Evolutionary conservation across 2,329 filamentous ascomycete genomes (phyloP), one percentile per base, ranked within the genome.

Genomic region (Aspergillus costaricaensis): DNA sequence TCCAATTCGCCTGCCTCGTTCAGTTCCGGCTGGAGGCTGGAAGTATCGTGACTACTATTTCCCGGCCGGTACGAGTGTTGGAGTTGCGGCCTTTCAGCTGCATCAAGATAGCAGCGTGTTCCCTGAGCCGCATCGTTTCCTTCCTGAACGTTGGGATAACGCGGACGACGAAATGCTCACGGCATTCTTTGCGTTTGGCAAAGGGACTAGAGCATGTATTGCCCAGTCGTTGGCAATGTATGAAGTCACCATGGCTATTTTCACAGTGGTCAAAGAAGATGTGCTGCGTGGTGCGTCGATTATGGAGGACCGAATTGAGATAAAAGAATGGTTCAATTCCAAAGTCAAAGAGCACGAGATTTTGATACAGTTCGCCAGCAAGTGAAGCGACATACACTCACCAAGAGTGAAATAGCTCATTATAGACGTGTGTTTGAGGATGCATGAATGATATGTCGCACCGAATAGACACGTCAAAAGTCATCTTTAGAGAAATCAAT

Each of bases 291-390:
- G 81, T 2, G 81, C 80, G 2, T 78, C 60, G 49, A 67, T 72
- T 2, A 71, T 79, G 1, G 67, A 77, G 19, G 72, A 78, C 1
- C 71, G 76, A 57, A 76, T 85, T 10, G 77, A 82, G 68, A 81
- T 84, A n/a, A 71, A 77, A 27, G 81, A 86, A 66, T 85, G 83
- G 83, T 85, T 86, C 63, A 85, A 85, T 65, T 80, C 79, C 1
- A 80, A 79, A 63, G 78, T 85, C 1, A 78, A 80, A 41, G 81
- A 79, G 0, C 81, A 81, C 62, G 79, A 73, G 66, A 81, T 85
- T 44, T 23, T 63, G 52, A 59, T 68, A n/a, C 38, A 54, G 41
- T 63, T 60, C 50, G 55, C 51, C 4, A 21, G 36, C 14, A 15
- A 15, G 5, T 54, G 36, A 54, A 17, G n/a, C 15, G 12, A 27